Base-by-base conservation (phyloP, 2,329 filamentous ascomycete genomes). In the Arthroderma sp. region DNA sequence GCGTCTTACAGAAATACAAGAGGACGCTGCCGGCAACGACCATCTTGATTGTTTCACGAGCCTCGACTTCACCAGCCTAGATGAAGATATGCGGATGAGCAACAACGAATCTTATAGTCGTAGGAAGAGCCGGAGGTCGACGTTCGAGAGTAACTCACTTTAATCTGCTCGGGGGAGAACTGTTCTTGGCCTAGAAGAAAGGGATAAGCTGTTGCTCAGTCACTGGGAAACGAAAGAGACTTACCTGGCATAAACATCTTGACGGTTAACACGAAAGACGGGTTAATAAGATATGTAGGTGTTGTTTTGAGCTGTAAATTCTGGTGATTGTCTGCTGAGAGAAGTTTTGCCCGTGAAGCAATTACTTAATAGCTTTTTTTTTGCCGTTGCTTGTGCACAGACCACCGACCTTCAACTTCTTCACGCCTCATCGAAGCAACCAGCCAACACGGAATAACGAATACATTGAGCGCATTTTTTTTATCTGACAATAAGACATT, bases 1-100 rank as follows among this genome's bases (percentile, higher is more conserved):
- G n/a, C 6, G 4, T 58, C 75, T 51, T 70, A 81, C 77, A 78
- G 42, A 80, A 68, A 63, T 80, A 80, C 41, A 81, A 69, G 29
- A 78, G 60, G 42, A 74, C 59, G 53, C 73, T 75, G 44, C 71
- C 69, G 38, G 68, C 66, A 47, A 73, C 58, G 41, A 73, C 74
- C 58, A 68, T 67, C 58, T 72, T 71, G 54, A 80, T 66, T 38
- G 74, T 74, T 52, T 67, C 62, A 45, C 58, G 60, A 28, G 77
- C 76, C 54, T 72, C 66, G 37, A 68, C 61, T 61, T 80, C 75
- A 56, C 69, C 70, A 42, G 63, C 64, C 66, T 69, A 40, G 11
- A 36, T 29, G 29, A 28, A 34, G 11, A 11, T 34, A 34, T 8
- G 8, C 11, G 32, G 11, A 11, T 34, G 11, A 34, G 32, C 2